Conservation (phyloP, 306 rosid species). For the Sechiopsis laciniata region DNA sequence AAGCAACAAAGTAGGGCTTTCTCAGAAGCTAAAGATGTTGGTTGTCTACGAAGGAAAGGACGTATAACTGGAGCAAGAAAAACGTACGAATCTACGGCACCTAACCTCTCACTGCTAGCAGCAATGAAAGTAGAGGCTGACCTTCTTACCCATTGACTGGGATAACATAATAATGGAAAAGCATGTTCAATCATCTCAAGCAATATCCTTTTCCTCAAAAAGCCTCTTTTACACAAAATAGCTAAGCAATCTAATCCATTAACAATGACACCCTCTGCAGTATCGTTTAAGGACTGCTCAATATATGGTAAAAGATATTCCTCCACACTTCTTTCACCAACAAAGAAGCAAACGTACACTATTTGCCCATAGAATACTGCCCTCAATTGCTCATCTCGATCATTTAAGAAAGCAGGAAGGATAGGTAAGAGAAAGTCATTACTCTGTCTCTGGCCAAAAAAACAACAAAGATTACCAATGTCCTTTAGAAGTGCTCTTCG, state of each 20-base stretch:
- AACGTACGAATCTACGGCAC: slow-evolving; percentile 90
- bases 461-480: slow-evolving; percentile 79
- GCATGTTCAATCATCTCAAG: slow-evolving; percentile 92
- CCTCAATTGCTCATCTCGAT: slow-evolving; percentile 85
- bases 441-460: slow-evolving; percentile 95
- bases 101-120: slow-evolving; percentile 82
- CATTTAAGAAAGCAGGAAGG: slow-evolving; percentile 94
- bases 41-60: slow-evolving; percentile 81
- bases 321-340: slow-evolving; percentile 96
- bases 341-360: slow-evolving; percentile 92
- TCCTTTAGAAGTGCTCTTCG: slow-evolving; percentile 96
- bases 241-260: slow-evolving; percentile 85
- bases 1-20: slow-evolving; percentile 66
- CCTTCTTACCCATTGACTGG: slow-evolving; percentile 86
- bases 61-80: slow-evolving; percentile 86
- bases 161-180: slow-evolving; percentile 84
- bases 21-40: slow-evolving; percentile 83
- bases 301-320: slow-evolving; percentile 97
- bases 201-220: slow-evolving; percentile 75
- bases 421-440: slow-evolving; percentile 88
- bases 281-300: slow-evolving; percentile 86
- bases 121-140: slow-evolving; percentile 82
- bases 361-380: slow-evolving; percentile 85
- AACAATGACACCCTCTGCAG: slow-evolving; percentile 73
- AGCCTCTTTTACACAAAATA: slow-evolving; percentile 67